Evolutionary conservation across 441 rosid genomes (phyloP), one percentile per base, ranked within the genome.

Genomic region (Populus hybrid): DNA sequence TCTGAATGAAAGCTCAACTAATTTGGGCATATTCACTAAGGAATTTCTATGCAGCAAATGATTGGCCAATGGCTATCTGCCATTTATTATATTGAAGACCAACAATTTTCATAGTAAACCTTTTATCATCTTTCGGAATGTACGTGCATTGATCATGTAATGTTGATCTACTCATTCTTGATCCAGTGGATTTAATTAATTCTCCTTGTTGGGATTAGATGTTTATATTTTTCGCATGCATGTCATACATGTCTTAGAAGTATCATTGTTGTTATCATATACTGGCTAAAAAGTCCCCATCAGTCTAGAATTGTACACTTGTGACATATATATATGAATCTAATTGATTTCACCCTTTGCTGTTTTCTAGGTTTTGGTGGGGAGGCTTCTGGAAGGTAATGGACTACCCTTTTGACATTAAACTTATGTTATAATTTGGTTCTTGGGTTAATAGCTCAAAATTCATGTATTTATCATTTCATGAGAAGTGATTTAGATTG

Each of bases 351-450:
- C 8, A 21, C 74, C 61, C 72, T 46, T 77, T 72, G 80, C 67
- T 65, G 20, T 81, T 84, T 80, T 87, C 67, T 85, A 97, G 99
- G 94, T 97, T 97, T 87, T 94, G 97, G 99, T 90, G 86, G 91
- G 99, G 99, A 86, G 99, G 99, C 85, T 92, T 93, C 75, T 97
- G 98, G 98, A 97, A 97, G 99, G 99, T 94, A 89, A 69, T 46
- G 67, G 66, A 69, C 82, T 80, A 53, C 75, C 75, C 20, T 53
- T 76, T 72, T 69, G 61, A 30, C 38, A 73, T 16, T 36, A 68
- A 67, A 20, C 74, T 69, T 23, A 73, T 16, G 23, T 40, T 35
- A 67, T 75, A 66, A 64, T 77, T 70, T n/a, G 4, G 32, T n/a
- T 70, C 21, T 66, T 65, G 57, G 21, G 72, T 71, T 36, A 34